Evolutionary conservation across 768 basidiomycete genomes (phyloP).

Genomic region (Pisolithus marmoratus): DNA sequence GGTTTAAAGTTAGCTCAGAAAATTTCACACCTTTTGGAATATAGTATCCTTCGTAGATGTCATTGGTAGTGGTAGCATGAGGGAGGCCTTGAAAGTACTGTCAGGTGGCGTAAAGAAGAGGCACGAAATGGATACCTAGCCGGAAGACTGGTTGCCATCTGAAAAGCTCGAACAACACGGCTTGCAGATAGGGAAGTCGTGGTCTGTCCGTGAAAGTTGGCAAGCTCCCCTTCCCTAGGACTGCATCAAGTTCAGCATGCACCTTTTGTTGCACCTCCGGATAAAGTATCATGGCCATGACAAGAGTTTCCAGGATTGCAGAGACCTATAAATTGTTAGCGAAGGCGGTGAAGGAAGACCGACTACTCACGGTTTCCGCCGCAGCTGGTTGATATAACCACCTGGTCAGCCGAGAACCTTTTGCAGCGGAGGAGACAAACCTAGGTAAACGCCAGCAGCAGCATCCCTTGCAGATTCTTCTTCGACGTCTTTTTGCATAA

Average conservation of each 20-base stretch:
- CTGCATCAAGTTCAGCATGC: slow-evolving; percentile 21
- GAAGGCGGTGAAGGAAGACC: neutral
- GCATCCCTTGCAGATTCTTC: neutral
- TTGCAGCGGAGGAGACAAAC: neutral
- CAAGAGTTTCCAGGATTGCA: slow-evolving; percentile 12
- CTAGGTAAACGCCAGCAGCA: neutral
- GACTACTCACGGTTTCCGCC: slow-evolving; percentile 14
- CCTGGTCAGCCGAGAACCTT: neutral
- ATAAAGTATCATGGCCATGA: slow-evolving; percentile 22
- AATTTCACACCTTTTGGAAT: slow-evolving; percentile 14
- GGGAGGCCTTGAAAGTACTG: neutral
- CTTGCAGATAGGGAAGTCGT: slow-evolving; percentile 21
- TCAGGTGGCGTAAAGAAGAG: neutral
- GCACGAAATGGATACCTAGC: slow-evolving; percentile 3
- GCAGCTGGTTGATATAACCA: slow-evolving; percentile 3
- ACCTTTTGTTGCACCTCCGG: slow-evolving; percentile 22
- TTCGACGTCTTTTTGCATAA: neutral
- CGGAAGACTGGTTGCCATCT: slow-evolving; percentile 17
- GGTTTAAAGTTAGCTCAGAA: neutral
- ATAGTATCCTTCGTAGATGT: slow-evolving; percentile 14
- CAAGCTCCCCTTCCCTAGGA: slow-evolving; percentile 15
- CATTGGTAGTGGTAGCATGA: slow-evolving; percentile 4
- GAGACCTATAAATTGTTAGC: slow-evolving; percentile 8
- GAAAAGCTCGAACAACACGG: slow-evolving; percentile 18
- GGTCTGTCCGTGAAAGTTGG: slow-evolving; percentile 21